Evolutionary conservation across 352 stramenopile genomes (phyloP).

Genomic region (Globisporangium spiculum): DNA sequence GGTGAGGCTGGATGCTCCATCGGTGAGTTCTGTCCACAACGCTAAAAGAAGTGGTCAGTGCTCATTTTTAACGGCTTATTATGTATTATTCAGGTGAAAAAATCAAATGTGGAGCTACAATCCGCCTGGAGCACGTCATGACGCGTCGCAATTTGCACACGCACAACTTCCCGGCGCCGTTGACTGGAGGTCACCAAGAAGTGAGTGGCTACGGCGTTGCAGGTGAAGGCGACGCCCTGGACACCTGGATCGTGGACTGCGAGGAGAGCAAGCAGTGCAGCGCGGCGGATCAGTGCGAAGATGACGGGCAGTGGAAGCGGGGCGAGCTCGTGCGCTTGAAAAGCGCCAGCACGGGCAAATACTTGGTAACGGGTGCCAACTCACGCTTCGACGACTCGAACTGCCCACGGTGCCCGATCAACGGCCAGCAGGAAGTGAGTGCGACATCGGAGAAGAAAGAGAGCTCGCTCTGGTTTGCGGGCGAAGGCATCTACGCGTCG

Average conservation of each 20-base stretch:
- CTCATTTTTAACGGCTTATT: neutral
- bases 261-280: constrained; percentile 72
- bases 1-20: constrained; percentile 36
- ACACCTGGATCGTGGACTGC: constrained; percentile 81
- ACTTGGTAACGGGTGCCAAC: constrained; percentile 45
- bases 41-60: neutral
- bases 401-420: constrained; percentile 79
- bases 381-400: constrained; percentile 77
- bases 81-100: constrained; percentile 33
- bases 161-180: constrained; percentile 65
- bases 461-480: constrained; percentile 72
- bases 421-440: constrained; percentile 84
- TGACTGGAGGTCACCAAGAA: constrained; percentile 58
- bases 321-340: constrained; percentile 69
- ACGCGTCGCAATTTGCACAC: constrained; percentile 82
- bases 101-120: constrained; percentile 56
- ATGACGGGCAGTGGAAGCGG: constrained; percentile 74
- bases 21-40: constrained; percentile 15
- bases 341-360: constrained; percentile 46
- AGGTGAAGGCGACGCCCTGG: constrained; percentile 63
- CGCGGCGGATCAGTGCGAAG: constrained; percentile 59
- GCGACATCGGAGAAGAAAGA: constrained; percentile 42
- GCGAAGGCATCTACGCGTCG: constrained; percentile 80
- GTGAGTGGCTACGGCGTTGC: constrained; percentile 81
- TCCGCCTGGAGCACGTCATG: constrained; percentile 73